These are phyloP conservation scores for Carex myosuroides DNA, from an alignment of 176 grass and related monocot species.

Conservation along the genomic window DNA sequence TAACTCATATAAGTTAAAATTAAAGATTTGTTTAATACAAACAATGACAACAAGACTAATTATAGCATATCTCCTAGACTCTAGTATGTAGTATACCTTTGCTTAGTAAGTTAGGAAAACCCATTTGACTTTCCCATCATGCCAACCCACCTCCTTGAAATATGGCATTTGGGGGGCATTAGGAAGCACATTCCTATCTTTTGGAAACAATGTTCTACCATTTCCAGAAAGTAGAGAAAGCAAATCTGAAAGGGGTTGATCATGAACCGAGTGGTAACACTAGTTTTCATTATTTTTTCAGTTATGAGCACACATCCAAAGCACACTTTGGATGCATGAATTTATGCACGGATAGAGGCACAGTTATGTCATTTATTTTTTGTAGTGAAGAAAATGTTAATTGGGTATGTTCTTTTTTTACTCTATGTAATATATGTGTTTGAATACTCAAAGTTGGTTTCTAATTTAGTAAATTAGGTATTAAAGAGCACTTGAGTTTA, in stretches of 20 bases:
- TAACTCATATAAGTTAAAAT: neutral
- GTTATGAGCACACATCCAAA: neutral
- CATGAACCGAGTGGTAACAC: neutral
- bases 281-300: neutral
- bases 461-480: no score
- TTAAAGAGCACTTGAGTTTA: neutral
- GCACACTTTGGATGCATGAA: neutral
- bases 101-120: slow-evolving; percentile 30
- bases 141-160: slow-evolving; percentile 7
- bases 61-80: neutral
- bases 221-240: slow-evolving; percentile 27
- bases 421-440: no score
- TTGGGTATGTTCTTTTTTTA: neutral
- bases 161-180: slow-evolving; percentile 12
- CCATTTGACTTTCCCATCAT: slow-evolving; percentile 22
- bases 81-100: slow-evolving; percentile 3
- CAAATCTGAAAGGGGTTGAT: slow-evolving; percentile 18
- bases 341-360: neutral
- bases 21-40: neutral
- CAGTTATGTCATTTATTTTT: neutral
- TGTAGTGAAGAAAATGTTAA: neutral
- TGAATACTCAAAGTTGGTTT: no score
- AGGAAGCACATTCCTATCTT: slow-evolving; percentile 19
- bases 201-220: slow-evolving; percentile 22
- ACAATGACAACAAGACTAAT: neutral